phyloP scores from a whole-genome alignment of 2,329 filamentous ascomycete species.

The Byssochlamys sp. region DNA sequence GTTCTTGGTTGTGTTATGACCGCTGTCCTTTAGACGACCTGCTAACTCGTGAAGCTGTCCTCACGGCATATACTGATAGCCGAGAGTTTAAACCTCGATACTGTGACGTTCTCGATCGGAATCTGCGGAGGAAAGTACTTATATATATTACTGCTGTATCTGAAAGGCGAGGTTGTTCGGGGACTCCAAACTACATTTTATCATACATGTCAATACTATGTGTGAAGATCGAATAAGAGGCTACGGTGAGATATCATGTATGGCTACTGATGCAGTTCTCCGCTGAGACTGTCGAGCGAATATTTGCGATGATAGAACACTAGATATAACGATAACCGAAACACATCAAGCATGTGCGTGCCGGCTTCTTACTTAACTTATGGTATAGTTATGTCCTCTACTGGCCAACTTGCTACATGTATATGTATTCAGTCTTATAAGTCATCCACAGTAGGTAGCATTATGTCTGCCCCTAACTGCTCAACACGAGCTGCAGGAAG shows the following conservation, averaged over 20 bases:
- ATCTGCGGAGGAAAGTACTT: neutral
- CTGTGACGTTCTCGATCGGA: neutral
- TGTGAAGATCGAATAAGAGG: neutral
- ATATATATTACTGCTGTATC: neutral
- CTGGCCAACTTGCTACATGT: too few relatives aligned
- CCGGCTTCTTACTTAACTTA: too few relatives aligned
- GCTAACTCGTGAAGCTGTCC: neutral
- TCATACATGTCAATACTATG: neutral
- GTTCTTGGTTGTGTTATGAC: neutral
- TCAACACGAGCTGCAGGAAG: too few relatives aligned
- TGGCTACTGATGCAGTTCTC: neutral
- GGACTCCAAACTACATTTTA: neutral
- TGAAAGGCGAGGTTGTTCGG: neutral
- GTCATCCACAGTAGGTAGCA: too few relatives aligned
- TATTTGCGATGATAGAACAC: neutral
- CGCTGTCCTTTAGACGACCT: neutral
- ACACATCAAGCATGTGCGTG: too few relatives aligned
- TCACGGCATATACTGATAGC: neutral
- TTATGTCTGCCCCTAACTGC: too few relatives aligned
- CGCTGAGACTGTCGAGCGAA: neutral
- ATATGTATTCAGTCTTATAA: too few relatives aligned
- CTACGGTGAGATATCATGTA: neutral
- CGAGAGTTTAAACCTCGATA: neutral
- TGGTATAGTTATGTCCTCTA: too few relatives aligned
- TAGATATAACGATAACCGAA: neutral